Evolutionary conservation across 2,329 filamentous ascomycete genomes (phyloP).

Genomic region (Nothophoma quercina): DNA sequence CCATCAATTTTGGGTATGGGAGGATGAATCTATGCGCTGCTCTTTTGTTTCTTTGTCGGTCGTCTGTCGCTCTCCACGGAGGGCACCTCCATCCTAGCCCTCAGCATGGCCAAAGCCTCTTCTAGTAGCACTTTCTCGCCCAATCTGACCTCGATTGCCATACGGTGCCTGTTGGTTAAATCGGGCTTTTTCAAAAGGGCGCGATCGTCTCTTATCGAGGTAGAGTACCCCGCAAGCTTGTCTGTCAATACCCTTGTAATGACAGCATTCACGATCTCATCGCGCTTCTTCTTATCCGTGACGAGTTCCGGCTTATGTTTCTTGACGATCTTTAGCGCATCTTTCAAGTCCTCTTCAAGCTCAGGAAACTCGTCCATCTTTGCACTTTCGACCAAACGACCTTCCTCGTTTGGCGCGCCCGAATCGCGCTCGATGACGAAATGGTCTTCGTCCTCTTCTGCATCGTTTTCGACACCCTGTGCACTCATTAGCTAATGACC

Average conservation of each 20-base stretch:
- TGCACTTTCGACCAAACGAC: slow-evolving; percentile 18
- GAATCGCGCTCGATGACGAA: slow-evolving; percentile 35
- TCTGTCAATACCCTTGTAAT: slow-evolving; percentile 16
- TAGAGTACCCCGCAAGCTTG: slow-evolving; percentile 26
- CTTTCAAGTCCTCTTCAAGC: slow-evolving; percentile 30
- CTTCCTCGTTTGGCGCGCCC: slow-evolving; percentile 30
- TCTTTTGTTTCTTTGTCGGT: slow-evolving; percentile 11
- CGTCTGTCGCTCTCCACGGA: neutral
- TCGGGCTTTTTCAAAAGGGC: slow-evolving; percentile 10
- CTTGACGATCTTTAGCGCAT: slow-evolving; percentile 24
- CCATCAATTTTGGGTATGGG: neutral
- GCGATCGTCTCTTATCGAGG: slow-evolving; percentile 22
- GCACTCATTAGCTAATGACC: neutral
- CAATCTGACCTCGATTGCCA: slow-evolving; percentile 30
- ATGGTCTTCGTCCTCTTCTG: slow-evolving; percentile 25
- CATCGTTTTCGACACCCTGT: slow-evolving; percentile 13
- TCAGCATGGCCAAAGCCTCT: slow-evolving; percentile 21
- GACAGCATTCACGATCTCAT: slow-evolving; percentile 14
- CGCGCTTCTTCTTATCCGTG: slow-evolving; percentile 25
- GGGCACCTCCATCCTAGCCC: neutral
- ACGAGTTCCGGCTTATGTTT: slow-evolving; percentile 15
- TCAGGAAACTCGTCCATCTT: slow-evolving; percentile 23
- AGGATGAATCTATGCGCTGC: neutral
- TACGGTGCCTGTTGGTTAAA: slow-evolving; percentile 24
- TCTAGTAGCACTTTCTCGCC: slow-evolving; percentile 30